Conservation (phyloP, 179 eudicot species). For the Spinacia oleracea region DNA sequence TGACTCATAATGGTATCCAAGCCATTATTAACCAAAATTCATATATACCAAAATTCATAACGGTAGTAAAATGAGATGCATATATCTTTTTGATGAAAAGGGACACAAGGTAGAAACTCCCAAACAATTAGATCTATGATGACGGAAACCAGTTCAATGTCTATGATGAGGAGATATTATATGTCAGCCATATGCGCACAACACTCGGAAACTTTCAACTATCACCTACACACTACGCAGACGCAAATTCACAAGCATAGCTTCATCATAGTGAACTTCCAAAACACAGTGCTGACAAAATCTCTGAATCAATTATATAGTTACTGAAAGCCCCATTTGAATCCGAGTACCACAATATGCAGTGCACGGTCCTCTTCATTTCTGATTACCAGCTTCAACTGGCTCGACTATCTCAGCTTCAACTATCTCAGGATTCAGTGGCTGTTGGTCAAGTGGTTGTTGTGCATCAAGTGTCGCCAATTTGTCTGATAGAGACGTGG, state of each 20-base stretch:
- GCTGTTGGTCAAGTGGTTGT: slow-evolving; percentile 29
- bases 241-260: neutral
- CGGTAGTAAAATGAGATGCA: no score
- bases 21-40: no score
- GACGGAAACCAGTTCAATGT: neutral
- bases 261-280: neutral
- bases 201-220: neutral
- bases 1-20: no score
- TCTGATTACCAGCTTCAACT: slow-evolving; percentile 53
- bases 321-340: neutral
- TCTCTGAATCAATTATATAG: neutral
- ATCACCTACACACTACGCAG: no score
- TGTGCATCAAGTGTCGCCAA: slow-evolving; percentile 42
- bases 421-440: slow-evolving; percentile 37
- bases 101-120: neutral
- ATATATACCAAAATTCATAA: no score
- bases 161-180: neutral
- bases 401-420: slow-evolving; percentile 81
- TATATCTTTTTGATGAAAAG: neutral
- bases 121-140: neutral
- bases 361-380: slow-evolving; percentile 22
- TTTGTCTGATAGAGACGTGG: slow-evolving; percentile 60
- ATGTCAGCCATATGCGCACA: neutral
- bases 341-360: neutral
- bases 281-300: neutral